Evolutionary conservation across 176 grass and related monocot genomes (phyloP).

Genomic region (Triticum turgidum): DNA sequence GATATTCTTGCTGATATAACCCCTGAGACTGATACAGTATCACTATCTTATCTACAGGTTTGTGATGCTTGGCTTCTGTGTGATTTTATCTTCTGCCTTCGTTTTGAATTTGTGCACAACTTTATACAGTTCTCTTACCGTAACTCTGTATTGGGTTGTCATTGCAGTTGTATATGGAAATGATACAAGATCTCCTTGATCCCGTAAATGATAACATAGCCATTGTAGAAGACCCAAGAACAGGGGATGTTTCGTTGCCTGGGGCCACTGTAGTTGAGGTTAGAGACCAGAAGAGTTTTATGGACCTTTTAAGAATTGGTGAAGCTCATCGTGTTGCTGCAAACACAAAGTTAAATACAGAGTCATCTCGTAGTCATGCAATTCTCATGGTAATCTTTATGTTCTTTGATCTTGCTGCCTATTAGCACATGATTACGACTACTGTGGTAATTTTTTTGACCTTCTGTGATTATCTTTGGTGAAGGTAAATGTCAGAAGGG

Average conservation of each 20-base stretch:
- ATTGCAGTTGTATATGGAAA: constrained; percentile 96
- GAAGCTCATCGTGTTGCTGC: constrained; percentile 95
- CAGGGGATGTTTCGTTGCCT: constrained; percentile 92
- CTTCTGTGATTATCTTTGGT: constrained; percentile 21
- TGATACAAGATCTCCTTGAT: constrained; percentile 97
- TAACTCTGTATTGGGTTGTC: constrained; percentile 33
- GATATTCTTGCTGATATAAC: constrained; percentile 92
- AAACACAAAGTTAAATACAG: constrained; percentile 97
- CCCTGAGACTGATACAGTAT: constrained; percentile 68
- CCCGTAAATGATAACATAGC: constrained; percentile 99
- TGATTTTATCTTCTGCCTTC: background rate
- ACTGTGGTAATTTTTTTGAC: background rate
- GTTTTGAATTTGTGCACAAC: background rate
- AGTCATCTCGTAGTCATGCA: constrained; percentile 97
- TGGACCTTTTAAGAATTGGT: constrained; percentile 91
- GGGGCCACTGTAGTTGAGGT: constrained; percentile 85
- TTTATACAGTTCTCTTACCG: background rate
- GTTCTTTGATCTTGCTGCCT: constrained; percentile 18
- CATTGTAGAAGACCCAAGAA: constrained; percentile 97
- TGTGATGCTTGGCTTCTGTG: constrained; percentile 13
- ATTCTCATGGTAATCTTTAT: constrained; percentile 80
- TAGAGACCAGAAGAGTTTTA: constrained; percentile 91
- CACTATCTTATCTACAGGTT: constrained; percentile 98
- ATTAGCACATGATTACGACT: background rate
- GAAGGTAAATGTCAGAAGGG: constrained; percentile 90